Evolutionary conservation across 2,329 filamentous ascomycete genomes (phyloP).

Genomic region (Phialophora verrucosa): DNA sequence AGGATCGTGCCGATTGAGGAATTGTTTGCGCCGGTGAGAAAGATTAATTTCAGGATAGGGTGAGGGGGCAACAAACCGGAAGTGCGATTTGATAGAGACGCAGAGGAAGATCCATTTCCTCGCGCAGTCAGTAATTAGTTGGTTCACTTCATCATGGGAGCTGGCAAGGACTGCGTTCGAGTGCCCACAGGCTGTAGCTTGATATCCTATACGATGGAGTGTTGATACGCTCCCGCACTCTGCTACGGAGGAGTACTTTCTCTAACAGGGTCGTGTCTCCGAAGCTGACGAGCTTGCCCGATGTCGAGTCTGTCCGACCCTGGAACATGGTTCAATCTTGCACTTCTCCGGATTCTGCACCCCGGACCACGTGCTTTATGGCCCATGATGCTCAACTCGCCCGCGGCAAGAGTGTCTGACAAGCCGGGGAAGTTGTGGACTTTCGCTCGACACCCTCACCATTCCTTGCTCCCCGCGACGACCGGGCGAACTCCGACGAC

Average conservation of each 20-base stretch:
- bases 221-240: too few species aligned
- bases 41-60: slow-evolving; percentile 20
- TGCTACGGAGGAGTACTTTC: too few species aligned
- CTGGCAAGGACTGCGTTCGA: too few species aligned
- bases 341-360: background rate
- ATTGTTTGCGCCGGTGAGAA: slow-evolving; percentile 17
- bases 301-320: background rate
- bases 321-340: background rate
- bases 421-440: background rate
- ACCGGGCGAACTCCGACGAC: background rate
- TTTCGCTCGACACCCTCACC: background rate
- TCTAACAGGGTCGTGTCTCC: too few species aligned
- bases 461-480: background rate
- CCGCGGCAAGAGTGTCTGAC: background rate
- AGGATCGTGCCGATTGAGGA: slow-evolving; percentile 14
- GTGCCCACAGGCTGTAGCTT: too few species aligned
- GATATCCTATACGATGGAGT: too few species aligned
- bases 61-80: background rate
- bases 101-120: too few species aligned
- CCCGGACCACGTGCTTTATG: background rate
- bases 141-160: too few species aligned
- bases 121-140: too few species aligned
- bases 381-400: background rate
- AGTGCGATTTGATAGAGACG: too few species aligned
- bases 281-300: too few species aligned